Base-by-base conservation (phyloP, 116 monocot species). In the Cymodocea nodosa region DNA sequence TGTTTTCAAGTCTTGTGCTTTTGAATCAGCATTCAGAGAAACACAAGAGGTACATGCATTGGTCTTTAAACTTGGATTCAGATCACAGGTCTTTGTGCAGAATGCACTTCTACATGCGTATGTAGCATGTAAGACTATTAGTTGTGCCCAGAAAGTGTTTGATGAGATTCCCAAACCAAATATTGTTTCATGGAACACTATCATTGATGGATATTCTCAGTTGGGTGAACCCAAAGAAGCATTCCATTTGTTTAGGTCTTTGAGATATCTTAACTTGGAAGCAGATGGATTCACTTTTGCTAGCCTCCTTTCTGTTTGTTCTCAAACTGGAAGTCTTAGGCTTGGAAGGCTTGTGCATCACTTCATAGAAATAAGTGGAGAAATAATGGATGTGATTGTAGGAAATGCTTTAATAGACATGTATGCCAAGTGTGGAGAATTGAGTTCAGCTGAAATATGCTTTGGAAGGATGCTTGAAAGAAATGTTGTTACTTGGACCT, bases 361-460 rank as follows among this genome's bases (percentile, higher is more conserved):
- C 49, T 74, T 53, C 44, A 52, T 78, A 1, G 52, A 70, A 40
- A 35, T 72, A 20, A 73, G 30, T 19, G 73, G 76, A 0, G 23
- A 54, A 44, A 59, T 19, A 15, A 24, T 65, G 12, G 78, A 83
- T 71, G 51, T 87, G 68, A 72, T 83, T 24, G n/a, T 72, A 12
- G 76, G 73, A 22, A 87, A 87, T 76, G 87, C 83, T 24, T 66
- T 87, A 72, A 4, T 87, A 11, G 83, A 87, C 54, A 77, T 79
- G 83, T 83, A 87, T 50, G 83, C 80, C 14, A 87, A 87, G 65
- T 87, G 83, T 52, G 76, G 78, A 11, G 74, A 83, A 14, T 56
- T 77, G 19, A 9, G 15, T 44, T 65, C 57, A 3, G 78, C 79
- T 67, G 68, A 50, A 49, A 60, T 8, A 11, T 75, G 76, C 52